Base-by-base conservation (phyloP, 2,329 filamentous ascomycete species). In the Aureobasidium musti region DNA sequence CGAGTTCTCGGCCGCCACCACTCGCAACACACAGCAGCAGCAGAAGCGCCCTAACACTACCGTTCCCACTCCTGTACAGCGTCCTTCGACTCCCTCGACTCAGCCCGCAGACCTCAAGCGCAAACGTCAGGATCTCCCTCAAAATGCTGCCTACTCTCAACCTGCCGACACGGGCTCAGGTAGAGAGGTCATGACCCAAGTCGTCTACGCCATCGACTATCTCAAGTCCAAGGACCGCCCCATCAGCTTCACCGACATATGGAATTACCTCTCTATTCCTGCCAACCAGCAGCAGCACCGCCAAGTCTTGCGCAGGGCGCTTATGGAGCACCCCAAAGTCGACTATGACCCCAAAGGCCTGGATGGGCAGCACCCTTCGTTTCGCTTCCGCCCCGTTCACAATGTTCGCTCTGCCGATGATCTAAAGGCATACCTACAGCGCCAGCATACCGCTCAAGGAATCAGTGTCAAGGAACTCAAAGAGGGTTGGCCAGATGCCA, bases 401-500 rank as follows among this genome's bases (percentile, higher is more conserved):
- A 88, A 91, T 69, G 94, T 99, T 68, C 88, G 87, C 72, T 89
- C 87, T 73, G 87, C 88, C 67, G 88, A 89, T 45, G 87, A 92
- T 72, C 85, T 99, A 65, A 86, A 96, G 65, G 86, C 85, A 65
- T 90, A 91, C 75, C 85, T 99, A 37, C 92, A 97, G 79, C 83
- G 84, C 64, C 92, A 93, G 78, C 87, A 86, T 63, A 92, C 92
- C 67, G 91, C 91, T 1, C 87, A 89, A 70, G 92, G 91, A 14
- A 86, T 98, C 65, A 84, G 84, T 43, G 91, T 98, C 69, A 92
- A 92, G 77, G 92, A 97, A 73, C 85, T 99, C 69, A 96, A 97
- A 79, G 95, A 99, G 76, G 95, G 95, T 69, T 99, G 95, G 95
- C 88, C 89, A 28, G 89, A 89, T 72, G 96, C 92, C 74, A 88